These are phyloP conservation scores for Phaeoacremonium minimum DNA, from an alignment of 2,329 filamentous ascomycete genomes.

Conservation along the genomic window DNA sequence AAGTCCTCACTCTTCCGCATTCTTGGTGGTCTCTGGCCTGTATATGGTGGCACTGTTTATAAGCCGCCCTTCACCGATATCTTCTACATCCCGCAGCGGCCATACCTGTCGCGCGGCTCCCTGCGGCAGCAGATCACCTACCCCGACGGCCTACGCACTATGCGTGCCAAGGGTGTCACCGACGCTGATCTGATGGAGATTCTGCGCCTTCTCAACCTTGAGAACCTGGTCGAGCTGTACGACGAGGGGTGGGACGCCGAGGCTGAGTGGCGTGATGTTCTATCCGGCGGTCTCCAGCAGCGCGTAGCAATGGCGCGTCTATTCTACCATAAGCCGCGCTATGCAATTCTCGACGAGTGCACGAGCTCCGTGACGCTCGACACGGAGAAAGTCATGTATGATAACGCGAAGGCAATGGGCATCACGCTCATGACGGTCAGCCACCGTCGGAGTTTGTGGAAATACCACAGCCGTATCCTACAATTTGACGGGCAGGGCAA, in stretches of 20 bases:
- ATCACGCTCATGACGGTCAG: constrained; percentile 97
- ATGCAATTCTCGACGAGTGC: constrained; percentile 96
- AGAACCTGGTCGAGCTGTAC: constrained; percentile 74
- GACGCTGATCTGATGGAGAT: constrained; percentile 77
- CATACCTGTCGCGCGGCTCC: constrained; percentile 85
- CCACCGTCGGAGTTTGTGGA: constrained; percentile 88
- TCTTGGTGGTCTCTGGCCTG: constrained; percentile 92
- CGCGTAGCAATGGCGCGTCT: constrained; percentile 93
- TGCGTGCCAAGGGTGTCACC: constrained; percentile 78
- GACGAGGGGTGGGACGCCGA: constrained; percentile 84
- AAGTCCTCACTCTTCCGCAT: constrained; percentile 97
- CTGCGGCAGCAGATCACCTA: constrained; percentile 98
- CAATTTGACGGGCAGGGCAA: constrained; percentile 95
- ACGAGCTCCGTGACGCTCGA: constrained; percentile 93
- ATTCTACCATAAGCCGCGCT: constrained; percentile 89
- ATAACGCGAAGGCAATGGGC: constrained; percentile 84
- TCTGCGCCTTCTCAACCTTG: constrained; percentile 75
- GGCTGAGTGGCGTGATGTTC: constrained; percentile 92
- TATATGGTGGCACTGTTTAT: constrained; percentile 89
- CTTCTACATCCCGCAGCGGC: constrained; percentile 96
- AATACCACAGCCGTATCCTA: constrained; percentile 89
- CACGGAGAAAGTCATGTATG: constrained; percentile 94
- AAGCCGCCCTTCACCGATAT: constrained; percentile 92
- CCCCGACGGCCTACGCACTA: constrained; percentile 81
- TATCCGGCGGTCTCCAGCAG: constrained; percentile 90